Evolutionary conservation across 2,329 filamentous ascomycete genomes (phyloP), one percentile per base, ranked within the genome.

Genomic region (Botrytis paeoniae): DNA sequence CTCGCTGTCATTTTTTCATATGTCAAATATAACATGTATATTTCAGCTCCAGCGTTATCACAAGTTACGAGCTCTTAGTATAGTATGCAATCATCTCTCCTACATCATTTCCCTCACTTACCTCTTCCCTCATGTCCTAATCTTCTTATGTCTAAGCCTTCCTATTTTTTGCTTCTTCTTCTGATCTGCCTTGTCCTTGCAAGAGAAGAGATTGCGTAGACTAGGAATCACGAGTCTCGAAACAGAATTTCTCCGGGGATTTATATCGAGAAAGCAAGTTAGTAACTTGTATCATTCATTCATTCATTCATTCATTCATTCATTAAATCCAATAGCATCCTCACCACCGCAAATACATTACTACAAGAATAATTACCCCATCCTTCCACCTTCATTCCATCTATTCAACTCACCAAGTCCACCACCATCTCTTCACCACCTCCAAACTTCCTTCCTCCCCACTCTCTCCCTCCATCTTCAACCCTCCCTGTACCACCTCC

Each of bases 81-180:
- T n/a, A 51, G 48, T 3, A 3, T 6, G 7, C 12, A n/a, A 51
- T 14, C 4, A n/a, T n/a, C 4, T 10, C 2, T n/a, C 12, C 4
- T 51, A 48, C 5, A 3, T 14, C 12, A n/a, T 51, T 51, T 51
- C 5, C 2, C 10, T 4, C 25, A 12, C 14, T 12, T 48, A 51
- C 45, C 4, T 25, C 10, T n/a, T n/a, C 12, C 25, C 48, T 51
- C 10, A 4, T 54, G 25, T 54, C 14, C 14, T 54, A 1, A 18
- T 8, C 7, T 54, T 1, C 16, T 54, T 8, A 8, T 3, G 29
- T 0, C 12, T 1, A 7, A n/a, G 6, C 8, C 51, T n/a, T n/a
- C 1, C 12, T 1, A 7, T 16, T 10, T 48, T 29, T 16, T 6
- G 3, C 51, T 54, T 16, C 25, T n/a, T 16, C n/a, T 29, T 54